These are phyloP conservation scores for Elongisporangium undulatum DNA, from an alignment of 352 stramenopile genomes.

Conservation along the genomic window DNA sequence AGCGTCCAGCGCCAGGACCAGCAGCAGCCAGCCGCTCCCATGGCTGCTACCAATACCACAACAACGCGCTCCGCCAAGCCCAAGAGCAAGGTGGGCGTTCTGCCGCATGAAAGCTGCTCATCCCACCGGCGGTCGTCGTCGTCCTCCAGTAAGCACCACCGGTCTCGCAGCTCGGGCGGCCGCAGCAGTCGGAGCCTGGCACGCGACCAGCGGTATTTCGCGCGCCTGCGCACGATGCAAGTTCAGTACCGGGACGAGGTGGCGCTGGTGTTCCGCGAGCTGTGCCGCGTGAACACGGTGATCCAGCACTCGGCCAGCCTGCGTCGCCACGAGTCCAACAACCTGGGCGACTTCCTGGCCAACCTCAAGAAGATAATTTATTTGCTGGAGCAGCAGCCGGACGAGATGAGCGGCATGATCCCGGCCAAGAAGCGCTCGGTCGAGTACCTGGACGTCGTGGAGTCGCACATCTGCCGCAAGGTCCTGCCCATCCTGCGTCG, in stretches of 20 bases:
- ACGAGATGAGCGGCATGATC: slow-evolving; percentile 74
- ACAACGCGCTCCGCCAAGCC: slow-evolving; percentile 1
- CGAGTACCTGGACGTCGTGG: slow-evolving; percentile 75
- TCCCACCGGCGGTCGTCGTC: neutral
- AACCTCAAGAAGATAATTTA: slow-evolving; percentile 90
- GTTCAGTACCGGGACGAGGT: slow-evolving; percentile 76
- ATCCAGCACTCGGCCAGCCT: slow-evolving; percentile 77
- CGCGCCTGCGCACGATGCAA: slow-evolving; percentile 65
- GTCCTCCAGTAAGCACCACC: slow-evolving; percentile 9
- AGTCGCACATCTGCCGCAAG: slow-evolving; percentile 82
- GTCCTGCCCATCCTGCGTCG: slow-evolving; percentile 77
- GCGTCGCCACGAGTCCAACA: slow-evolving; percentile 74
- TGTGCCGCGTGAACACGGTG: slow-evolving; percentile 76
- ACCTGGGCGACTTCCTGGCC: slow-evolving; percentile 72
- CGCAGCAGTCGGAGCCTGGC: neutral
- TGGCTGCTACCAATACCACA: slow-evolving; percentile 2
- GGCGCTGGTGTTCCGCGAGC: slow-evolving; percentile 70
- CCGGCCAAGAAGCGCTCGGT: slow-evolving; percentile 63
- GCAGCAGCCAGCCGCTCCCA: slow-evolving; percentile 1
- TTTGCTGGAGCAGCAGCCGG: slow-evolving; percentile 79
- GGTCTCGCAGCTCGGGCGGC: neutral
- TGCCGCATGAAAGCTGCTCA: neutral
- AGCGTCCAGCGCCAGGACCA: neutral
- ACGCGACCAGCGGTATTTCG: slow-evolving; percentile 64
- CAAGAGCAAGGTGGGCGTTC: neutral